Base-by-base conservation (phyloP, 306 rosid species). In the Purshia tridentata region DNA sequence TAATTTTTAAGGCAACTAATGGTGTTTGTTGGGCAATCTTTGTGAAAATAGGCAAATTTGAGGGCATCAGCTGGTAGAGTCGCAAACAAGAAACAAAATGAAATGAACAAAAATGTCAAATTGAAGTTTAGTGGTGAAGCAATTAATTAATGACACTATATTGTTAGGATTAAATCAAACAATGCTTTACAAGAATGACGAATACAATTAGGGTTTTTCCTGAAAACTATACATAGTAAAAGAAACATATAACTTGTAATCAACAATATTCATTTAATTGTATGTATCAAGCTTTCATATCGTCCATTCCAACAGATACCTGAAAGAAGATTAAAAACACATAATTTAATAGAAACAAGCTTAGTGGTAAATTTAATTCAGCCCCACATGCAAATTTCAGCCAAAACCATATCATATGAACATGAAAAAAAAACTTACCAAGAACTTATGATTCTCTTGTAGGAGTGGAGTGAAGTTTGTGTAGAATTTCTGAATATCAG, bases 391-490 rank as follows among this genome's bases (percentile, higher is more conserved):
- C 20, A 35, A 42, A 42, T 8, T 23, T 35, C 16, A 47, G 60
- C n/a, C 16, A 49, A 67, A 49, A 16, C 39, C 49, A 40, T 37
- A 52, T 49, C 39, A 20, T 4, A 4, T 22, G 16, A 67, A 49
- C 59, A 8, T 11, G 45, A 59, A 48, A 22, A 48, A 22, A 29
- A 58, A 35, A 35, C 54, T 74, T 77, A 86, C 94, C 84, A 86
- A 84, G 68, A 86, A 86, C 72, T 84, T 89, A 76, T 86, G 94
- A 81, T 83, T 89, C 76, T 84, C 88, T 79, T 75, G 77, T 8
- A 89, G 88, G 67, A 81, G 44, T 16, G 89, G 89, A 81, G 85
- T 79, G 60, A 89, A 84, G 41, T 29, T 49, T 4, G 78, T 41
- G 56, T 86, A 84, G 69, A 89, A 89, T 67, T 83, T 80, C 60